These are phyloP conservation scores for Solanum pennellii DNA, from an alignment of 257 asterid species.

Conservation along the genomic window DNA sequence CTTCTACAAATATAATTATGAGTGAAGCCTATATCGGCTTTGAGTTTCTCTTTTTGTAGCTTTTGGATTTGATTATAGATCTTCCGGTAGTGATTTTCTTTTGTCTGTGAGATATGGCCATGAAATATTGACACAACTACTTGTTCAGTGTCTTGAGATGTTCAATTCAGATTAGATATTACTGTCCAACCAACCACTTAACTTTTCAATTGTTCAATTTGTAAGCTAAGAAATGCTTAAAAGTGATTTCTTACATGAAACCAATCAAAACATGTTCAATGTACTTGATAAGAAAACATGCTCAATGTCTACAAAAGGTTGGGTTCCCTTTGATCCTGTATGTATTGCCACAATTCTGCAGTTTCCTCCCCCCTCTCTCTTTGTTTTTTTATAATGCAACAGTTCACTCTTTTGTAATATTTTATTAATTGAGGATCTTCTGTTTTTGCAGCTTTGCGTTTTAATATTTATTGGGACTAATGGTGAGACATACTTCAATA, in stretches of 20 bases:
- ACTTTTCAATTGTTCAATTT: neutral
- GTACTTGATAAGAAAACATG: neutral
- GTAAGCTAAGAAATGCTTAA: neutral
- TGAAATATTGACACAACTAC: neutral
- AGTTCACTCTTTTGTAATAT: neutral
- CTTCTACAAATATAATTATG: neutral
- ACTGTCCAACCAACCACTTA: neutral
- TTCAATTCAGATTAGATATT: neutral
- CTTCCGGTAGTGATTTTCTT: neutral
- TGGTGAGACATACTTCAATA: constrained; percentile 30
- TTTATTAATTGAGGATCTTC: neutral
- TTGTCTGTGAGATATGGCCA: neutral
- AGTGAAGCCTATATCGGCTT: neutral
- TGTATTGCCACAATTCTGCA: neutral
- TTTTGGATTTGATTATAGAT: neutral
- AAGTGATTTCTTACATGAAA: neutral
- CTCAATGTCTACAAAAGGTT: neutral
- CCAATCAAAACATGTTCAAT: neutral
- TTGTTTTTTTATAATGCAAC: neutral
- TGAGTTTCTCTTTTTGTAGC: neutral
- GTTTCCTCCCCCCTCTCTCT: neutral
- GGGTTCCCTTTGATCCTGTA: neutral
- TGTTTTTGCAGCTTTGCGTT: constrained; percentile 27
- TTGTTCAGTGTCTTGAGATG: neutral
- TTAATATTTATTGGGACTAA: constrained; percentile 27